Evolutionary conservation across 2,329 filamentous ascomycete species (phyloP).

Genomic region (Alternaria hordeiaustralica): DNA sequence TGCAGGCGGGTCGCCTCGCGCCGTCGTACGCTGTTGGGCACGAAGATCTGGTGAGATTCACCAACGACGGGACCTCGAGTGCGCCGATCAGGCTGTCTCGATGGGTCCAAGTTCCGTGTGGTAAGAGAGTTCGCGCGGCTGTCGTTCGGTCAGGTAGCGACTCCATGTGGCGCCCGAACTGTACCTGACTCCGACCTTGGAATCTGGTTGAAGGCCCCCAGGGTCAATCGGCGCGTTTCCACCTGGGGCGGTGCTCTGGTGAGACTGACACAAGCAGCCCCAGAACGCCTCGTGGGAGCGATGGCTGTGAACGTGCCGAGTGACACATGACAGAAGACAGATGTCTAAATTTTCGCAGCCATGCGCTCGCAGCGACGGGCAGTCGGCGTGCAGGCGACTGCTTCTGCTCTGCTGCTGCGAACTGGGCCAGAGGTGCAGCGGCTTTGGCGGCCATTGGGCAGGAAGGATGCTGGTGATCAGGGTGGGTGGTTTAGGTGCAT

Average conservation of each 20-base stretch:
- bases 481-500: conserved; percentile 13
- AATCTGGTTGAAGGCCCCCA: not conserved
- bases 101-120: conserved; percentile 2
- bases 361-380: not conserved
- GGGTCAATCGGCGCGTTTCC: not conserved
- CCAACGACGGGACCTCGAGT: conserved; percentile 22
- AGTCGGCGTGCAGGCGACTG: not conserved
- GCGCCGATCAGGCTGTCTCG: conserved; percentile 18
- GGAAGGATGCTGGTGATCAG: conserved; percentile 16
- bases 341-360: not conserved
- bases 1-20: conserved; percentile 27
- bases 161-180: conserved; percentile 12
- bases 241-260: not conserved
- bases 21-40: conserved; percentile 18
- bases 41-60: conserved; percentile 10
- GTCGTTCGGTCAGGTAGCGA: conserved; percentile 21
- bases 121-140: conserved; percentile 11
- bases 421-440: conserved; percentile 16
- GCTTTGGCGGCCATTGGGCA: conserved; percentile 17
- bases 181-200: conserved; percentile 3
- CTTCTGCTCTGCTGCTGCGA: conserved; percentile 8
- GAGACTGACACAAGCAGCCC: not conserved
- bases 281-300: not conserved
- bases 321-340: conserved; percentile 12
- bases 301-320: conserved; percentile 6